These are phyloP conservation scores for Canavalia ensiformis DNA, from an alignment of 306 rosid genomes.

Conservation along the genomic window DNA sequence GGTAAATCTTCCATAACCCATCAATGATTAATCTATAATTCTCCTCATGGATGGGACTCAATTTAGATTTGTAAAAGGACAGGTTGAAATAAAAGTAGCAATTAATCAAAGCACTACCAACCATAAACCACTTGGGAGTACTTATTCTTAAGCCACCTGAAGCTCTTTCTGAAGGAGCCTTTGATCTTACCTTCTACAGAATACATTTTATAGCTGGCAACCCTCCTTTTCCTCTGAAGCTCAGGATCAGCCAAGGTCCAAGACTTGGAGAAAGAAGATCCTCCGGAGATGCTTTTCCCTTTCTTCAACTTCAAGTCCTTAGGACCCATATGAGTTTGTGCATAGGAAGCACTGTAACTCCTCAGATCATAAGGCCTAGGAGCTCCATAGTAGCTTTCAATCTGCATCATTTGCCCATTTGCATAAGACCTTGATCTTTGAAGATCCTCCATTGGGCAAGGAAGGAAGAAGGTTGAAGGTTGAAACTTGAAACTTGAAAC, in stretches of 20 bases:
- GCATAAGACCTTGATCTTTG: constrained; percentile 69
- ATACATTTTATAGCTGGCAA: constrained; percentile 90
- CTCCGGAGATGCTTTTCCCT: constrained; percentile 66
- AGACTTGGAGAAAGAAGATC: constrained; percentile 66
- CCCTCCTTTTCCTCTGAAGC: constrained; percentile 90
- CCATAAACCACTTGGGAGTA: constrained; percentile 79
- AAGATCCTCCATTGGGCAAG: constrained; percentile 67
- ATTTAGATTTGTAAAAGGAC: constrained; percentile 5
- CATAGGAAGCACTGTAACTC: constrained; percentile 67
- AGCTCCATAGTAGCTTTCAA: constrained; percentile 71
- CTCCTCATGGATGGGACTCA: constrained; percentile 31
- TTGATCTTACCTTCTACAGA: constrained; percentile 88
- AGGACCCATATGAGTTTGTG: constrained; percentile 58
- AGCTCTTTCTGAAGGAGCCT: constrained; percentile 86
- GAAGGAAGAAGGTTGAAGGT: constrained; percentile 5
- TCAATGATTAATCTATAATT: constrained; percentile 45
- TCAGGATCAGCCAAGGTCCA: constrained; percentile 75
- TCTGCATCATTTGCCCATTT: constrained; percentile 66
- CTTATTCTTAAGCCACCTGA: constrained; percentile 89
- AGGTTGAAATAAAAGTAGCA: constrained; percentile 19
- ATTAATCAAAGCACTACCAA: constrained; percentile 57
- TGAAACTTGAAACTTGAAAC: no score
- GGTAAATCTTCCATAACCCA: constrained; percentile 38
- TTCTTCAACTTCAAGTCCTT: constrained; percentile 70
- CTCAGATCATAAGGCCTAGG: constrained; percentile 63